A percentile compares a stretch with the other conserved stretches of the same genome.
Conservation (phyloP, 179 eudicot species). For the Heliamphora pulchella region DNA sequence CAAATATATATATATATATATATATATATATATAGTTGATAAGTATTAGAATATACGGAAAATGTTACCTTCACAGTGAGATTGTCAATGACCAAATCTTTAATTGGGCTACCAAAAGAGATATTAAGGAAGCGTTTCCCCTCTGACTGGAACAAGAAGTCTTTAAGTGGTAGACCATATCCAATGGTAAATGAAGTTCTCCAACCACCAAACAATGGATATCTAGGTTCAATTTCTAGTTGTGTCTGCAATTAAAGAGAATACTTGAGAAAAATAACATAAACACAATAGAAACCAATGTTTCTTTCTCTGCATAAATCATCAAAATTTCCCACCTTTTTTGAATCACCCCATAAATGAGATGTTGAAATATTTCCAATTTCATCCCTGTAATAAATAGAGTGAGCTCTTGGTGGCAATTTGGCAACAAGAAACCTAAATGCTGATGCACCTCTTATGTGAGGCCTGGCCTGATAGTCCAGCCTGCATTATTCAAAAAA, state of each 20-base stretch:
- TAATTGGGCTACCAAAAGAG: slow-evolving; percentile 73
- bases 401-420: slow-evolving; percentile 81
- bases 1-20: background rate
- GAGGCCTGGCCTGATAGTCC: slow-evolving; percentile 71
- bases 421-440: slow-evolving; percentile 59
- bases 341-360: slow-evolving; percentile 50
- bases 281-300: background rate
- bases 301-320: background rate
- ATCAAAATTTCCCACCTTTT: slow-evolving; percentile 38
- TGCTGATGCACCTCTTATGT: slow-evolving; percentile 62
- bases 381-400: slow-evolving; percentile 92
- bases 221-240: slow-evolving; percentile 89
- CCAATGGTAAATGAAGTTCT: slow-evolving; percentile 82
- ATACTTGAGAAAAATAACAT: background rate
- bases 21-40: too few relatives aligned
- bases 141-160: slow-evolving; percentile 68
- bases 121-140: slow-evolving; percentile 73
- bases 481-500: slow-evolving; percentile 40
- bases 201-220: slow-evolving; percentile 98
- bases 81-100: slow-evolving; percentile 64
- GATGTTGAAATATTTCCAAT: slow-evolving; percentile 98
- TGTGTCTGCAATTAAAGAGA: slow-evolving; percentile 56
- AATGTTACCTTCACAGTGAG: slow-evolving; percentile 70
- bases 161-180: slow-evolving; percentile 76
- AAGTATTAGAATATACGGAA: too few relatives aligned